Conservation (phyloP, 2,329 filamentous ascomycete species). For the Arthrobotrys sinensis region DNA sequence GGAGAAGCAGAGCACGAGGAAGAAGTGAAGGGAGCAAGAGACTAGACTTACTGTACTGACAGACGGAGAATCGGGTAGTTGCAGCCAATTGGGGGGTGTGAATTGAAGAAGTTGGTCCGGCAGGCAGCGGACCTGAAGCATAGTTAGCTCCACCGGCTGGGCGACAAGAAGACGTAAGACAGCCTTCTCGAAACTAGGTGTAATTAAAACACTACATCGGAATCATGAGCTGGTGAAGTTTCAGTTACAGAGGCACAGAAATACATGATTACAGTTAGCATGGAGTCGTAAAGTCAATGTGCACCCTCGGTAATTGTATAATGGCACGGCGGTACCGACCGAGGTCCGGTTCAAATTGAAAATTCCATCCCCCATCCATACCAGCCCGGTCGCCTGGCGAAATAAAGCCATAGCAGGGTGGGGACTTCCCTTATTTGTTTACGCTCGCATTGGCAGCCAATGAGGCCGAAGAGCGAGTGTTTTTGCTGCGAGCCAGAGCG, state of each 20-base stretch:
- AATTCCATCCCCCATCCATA: constrained; percentile 11
- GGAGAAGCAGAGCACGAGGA: constrained; percentile 88
- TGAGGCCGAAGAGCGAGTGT: constrained; percentile 13
- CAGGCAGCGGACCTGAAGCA: constrained; percentile 28
- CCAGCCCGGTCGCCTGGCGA: neutral
- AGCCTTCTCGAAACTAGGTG: no score
- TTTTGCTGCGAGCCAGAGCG: constrained; percentile 14
- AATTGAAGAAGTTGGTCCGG: constrained; percentile 31
- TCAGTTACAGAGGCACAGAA: neutral
- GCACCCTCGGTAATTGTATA: neutral
- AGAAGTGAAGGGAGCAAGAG: constrained; percentile 71
- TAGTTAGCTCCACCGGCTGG: constrained; percentile 13
- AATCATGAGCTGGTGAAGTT: constrained; percentile 19
- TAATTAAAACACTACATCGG: neutral
- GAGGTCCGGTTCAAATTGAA: constrained; percentile 58
- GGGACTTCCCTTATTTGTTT: constrained; percentile 58
- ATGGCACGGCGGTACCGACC: constrained; percentile 51
- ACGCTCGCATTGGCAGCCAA: constrained; percentile 56
- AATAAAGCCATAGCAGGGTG: constrained; percentile 4
- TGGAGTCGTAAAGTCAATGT: no score
- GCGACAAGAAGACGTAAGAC: neutral
- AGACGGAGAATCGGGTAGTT: constrained; percentile 27
- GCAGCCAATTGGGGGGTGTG: constrained; percentile 37
- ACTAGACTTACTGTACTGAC: no score
- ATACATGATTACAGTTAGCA: neutral